Evolutionary conservation across 352 stramenopile genomes (phyloP).

Genomic region (Pythium insidiosum): DNA sequence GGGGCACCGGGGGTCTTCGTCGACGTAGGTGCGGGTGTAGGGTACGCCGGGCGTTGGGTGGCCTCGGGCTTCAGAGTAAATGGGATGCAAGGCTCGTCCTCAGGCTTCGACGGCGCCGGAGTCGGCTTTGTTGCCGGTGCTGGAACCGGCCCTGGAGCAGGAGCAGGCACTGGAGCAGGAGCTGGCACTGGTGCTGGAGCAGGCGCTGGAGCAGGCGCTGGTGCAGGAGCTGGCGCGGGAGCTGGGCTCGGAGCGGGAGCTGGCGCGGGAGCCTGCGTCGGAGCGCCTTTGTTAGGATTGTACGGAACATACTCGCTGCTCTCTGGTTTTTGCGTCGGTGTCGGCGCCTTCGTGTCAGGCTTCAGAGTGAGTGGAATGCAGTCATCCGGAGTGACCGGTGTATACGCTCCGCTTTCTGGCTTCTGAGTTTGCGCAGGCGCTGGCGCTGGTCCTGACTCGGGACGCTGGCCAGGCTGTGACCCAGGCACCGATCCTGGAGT

Average conservation of each 20-base stretch:
- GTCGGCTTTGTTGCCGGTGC: slow-evolving; percentile 4
- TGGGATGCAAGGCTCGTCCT: background rate
- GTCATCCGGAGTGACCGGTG: too few species aligned
- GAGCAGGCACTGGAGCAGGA: background rate
- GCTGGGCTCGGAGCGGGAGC: background rate
- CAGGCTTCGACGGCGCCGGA: background rate
- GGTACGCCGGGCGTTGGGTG: too few species aligned
- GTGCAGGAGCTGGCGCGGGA: background rate
- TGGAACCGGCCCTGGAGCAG: background rate
- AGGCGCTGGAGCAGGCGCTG: background rate
- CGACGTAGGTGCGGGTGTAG: background rate
- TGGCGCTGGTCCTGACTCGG: background rate
- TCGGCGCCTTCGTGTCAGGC: too few species aligned
- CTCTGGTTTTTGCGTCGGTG: too few species aligned
- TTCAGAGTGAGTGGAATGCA: too few species aligned
- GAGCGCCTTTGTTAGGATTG: background rate
- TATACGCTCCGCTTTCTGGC: too few species aligned
- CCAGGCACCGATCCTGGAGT: too few species aligned
- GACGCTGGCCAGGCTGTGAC: background rate
- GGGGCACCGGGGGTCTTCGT: background rate
- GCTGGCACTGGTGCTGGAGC: background rate
- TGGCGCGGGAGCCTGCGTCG: background rate
- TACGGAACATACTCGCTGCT: too few species aligned
- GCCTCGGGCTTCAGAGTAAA: background rate
- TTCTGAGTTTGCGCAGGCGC: too few species aligned